Base-by-base conservation (phyloP, 129 eudicot species). In the Chrysanthemum seticuspe region DNA sequence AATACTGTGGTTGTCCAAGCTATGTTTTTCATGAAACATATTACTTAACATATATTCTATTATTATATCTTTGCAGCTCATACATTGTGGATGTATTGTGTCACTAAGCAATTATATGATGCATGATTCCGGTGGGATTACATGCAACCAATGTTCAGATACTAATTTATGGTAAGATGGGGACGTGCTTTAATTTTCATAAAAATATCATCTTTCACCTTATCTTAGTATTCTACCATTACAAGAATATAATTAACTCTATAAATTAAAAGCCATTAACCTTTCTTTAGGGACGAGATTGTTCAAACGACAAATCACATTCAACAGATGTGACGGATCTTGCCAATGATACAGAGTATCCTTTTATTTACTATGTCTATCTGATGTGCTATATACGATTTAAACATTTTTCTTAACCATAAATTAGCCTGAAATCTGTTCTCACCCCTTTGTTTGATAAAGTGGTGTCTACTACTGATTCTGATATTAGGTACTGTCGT, bases 11-110 rank as follows among this genome's bases (percentile, higher is more conserved):
- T 58, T 70, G 50, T 70, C 74, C 5, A 10, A 15, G 11, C 40
- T 6, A 36, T 10, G 16, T 71, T 11, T 55, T 45, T 13, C 14
- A 65, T 6, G 8, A 57, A 71, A 19, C 76, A 44, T 71, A 44
- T 23, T 44, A 21, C 10, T 58, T 70, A 54, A 62, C 56, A 15
- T 2, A 61, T 61, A 19, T 7, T 50, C 21, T n/a, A n/a, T 47
- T 6, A n/a, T 72, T 63, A 36, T 19, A 72, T 34, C 59, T 21
- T 70, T 74, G 80, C 89, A 87, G 92, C 58, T 74, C 47, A 73
- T 87, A 59, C 92, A 87, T 68, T 84, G 92, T 74, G 92, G 92
- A 56, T 87, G 92, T 29, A 61, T 84, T 60, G 92, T 79, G 65
- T 87, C 92, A 60, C 83, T 79, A 54, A 69, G 57, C 59, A 64